These are phyloP conservation scores for Suillus decipiens DNA, from an alignment of 768 basidiomycete genomes.

Conservation along the genomic window DNA sequence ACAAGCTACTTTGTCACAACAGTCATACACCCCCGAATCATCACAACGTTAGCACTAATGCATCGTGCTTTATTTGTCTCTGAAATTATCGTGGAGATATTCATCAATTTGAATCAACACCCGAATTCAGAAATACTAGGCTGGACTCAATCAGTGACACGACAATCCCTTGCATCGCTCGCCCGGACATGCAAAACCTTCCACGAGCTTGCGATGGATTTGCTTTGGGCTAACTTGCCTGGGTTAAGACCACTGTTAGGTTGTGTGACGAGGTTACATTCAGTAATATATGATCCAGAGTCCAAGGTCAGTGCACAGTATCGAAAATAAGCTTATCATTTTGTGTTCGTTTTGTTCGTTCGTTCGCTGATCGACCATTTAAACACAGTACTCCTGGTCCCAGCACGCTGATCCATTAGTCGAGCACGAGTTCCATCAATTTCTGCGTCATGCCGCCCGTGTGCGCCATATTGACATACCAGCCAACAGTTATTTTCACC, in stretches of 20 bases:
- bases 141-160: neutral
- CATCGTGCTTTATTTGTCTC: constrained; percentile 1
- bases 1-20: too few relatives aligned
- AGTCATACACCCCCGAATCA: neutral
- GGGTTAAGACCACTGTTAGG: neutral
- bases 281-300: neutral
- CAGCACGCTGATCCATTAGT: neutral
- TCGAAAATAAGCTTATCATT: neutral
- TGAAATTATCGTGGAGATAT: neutral
- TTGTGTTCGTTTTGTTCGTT: neutral
- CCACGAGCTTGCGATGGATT: constrained; percentile 7
- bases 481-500: neutral
- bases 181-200: constrained; percentile 12
- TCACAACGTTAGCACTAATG: neutral
- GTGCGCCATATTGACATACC: neutral
- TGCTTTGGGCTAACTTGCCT: constrained; percentile 2
- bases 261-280: neutral
- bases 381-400: neutral
- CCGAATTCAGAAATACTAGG: neutral
- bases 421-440: neutral
- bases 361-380: neutral
- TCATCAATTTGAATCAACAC: neutral
- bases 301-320: neutral
- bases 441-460: constrained; percentile 1
- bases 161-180: neutral